Conservation (phyloP, 495 filamentous ascomycete species). For the Neurospora sp. region DNA sequence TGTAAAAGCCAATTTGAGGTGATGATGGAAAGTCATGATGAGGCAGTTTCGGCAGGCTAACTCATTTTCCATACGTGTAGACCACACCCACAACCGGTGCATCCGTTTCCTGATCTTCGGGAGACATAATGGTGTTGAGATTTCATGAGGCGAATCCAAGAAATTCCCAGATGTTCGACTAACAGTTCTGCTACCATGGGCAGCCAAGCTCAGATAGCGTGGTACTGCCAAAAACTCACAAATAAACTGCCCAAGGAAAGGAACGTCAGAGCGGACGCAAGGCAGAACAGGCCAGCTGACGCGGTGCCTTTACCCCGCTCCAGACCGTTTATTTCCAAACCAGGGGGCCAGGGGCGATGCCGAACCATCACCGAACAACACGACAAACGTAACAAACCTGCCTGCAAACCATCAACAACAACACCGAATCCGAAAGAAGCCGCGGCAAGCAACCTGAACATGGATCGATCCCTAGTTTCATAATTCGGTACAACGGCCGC, state of each 20-base stretch:
- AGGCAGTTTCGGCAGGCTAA: neutral
- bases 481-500: neutral
- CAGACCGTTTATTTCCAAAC: neutral
- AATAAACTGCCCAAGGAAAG: neutral
- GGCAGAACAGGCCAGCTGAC: neutral
- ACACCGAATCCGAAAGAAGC: neutral
- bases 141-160: neutral
- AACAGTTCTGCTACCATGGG: neutral
- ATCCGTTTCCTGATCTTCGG: neutral
- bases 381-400: conserved; percentile 2
- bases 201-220: neutral
- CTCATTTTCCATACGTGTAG: neutral
- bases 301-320: conserved; percentile 5
- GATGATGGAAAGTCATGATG: neutral
- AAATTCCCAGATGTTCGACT: neutral
- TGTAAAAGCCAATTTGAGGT: neutral
- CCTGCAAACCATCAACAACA: neutral
- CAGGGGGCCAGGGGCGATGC: conserved; percentile 4
- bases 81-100: neutral
- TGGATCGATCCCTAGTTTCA: neutral
- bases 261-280: neutral
- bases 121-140: neutral
- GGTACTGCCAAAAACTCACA: neutral
- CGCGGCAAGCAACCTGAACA: neutral
- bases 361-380: conserved; percentile 19